A percentile compares a stretch with the other conserved stretches of the same genome.
Evolutionary conservation across 2,329 filamentous ascomycete species (phyloP).

Genomic region (Pestalotiopsis sp.): DNA sequence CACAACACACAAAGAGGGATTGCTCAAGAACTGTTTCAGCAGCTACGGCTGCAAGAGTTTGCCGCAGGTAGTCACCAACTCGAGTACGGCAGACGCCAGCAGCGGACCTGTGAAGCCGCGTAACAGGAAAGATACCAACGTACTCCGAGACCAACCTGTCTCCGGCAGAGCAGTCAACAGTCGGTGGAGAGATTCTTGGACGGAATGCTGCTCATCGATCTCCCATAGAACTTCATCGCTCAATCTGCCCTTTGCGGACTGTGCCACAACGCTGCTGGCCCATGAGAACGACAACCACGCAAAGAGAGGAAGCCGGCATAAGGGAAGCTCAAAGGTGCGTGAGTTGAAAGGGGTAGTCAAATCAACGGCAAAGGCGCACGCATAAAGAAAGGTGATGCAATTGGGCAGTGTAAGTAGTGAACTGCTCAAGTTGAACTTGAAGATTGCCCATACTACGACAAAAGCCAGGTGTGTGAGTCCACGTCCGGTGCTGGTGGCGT

Average conservation of each 20-base stretch:
- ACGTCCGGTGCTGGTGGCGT: background rate
- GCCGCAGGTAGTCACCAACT: background rate
- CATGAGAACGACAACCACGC: background rate
- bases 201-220: background rate
- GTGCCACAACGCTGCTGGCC: background rate
- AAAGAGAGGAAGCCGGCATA: background rate
- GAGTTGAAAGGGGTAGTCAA: background rate
- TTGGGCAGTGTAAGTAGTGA: background rate
- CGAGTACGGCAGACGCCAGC: background rate
- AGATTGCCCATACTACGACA: background rate
- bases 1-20: background rate
- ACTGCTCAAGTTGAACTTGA: background rate
- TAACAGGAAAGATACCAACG: background rate
- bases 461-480: background rate
- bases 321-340: background rate
- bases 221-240: background rate
- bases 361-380: background rate
- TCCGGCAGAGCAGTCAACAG: background rate
- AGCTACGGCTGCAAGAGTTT: background rate
- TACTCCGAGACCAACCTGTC: background rate
- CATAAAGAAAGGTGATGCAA: background rate
- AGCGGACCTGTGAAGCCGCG: background rate
- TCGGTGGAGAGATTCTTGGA: background rate
- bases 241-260: background rate
- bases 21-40: background rate